Conservation (phyloP, 129 eudicot species). For the Kitagawia praeruptora region DNA sequence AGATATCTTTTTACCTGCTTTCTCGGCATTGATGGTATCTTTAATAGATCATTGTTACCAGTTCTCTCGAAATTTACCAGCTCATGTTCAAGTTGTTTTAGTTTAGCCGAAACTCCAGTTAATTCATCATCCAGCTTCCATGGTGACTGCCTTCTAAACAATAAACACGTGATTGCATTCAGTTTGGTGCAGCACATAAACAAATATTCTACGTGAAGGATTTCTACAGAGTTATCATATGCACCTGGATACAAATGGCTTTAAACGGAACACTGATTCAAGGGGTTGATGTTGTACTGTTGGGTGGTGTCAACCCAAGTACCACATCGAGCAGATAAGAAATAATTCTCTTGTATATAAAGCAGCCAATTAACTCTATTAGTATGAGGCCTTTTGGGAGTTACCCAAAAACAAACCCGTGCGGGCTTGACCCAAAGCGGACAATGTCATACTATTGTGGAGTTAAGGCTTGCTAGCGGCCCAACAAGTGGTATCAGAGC, state of each 20-base stretch:
- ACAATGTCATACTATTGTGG: too few relatives aligned
- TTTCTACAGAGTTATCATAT: not conserved
- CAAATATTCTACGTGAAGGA: not conserved
- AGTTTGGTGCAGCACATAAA: not conserved
- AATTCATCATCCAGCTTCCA: slow-evolving; percentile 94
- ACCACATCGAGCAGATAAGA: too few relatives aligned
- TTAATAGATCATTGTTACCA: slow-evolving; percentile 52
- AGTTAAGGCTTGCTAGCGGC: too few relatives aligned
- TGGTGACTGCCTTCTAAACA: slow-evolving; percentile 87
- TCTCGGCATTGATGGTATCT: slow-evolving; percentile 60
- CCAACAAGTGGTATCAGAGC: too few relatives aligned
- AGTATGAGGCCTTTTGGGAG: too few relatives aligned
- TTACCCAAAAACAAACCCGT: too few relatives aligned
- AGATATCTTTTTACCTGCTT: slow-evolving; percentile 90
- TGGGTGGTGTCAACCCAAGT: too few relatives aligned
- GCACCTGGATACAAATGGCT: slow-evolving; percentile 74
- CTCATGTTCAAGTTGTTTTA: slow-evolving; percentile 86
- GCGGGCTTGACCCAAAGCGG: too few relatives aligned
- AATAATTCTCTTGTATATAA: too few relatives aligned
- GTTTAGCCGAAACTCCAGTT: slow-evolving; percentile 72
- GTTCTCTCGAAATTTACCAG: slow-evolving; percentile 68
- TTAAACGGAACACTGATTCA: slow-evolving; percentile 48
- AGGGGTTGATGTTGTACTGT: slow-evolving; percentile 57
- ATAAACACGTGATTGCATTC: slow-evolving; percentile 6
- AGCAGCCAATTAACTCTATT: too few relatives aligned